Evolutionary conservation across 768 basidiomycete genomes (phyloP).

Genomic region (Zangia roseola): DNA sequence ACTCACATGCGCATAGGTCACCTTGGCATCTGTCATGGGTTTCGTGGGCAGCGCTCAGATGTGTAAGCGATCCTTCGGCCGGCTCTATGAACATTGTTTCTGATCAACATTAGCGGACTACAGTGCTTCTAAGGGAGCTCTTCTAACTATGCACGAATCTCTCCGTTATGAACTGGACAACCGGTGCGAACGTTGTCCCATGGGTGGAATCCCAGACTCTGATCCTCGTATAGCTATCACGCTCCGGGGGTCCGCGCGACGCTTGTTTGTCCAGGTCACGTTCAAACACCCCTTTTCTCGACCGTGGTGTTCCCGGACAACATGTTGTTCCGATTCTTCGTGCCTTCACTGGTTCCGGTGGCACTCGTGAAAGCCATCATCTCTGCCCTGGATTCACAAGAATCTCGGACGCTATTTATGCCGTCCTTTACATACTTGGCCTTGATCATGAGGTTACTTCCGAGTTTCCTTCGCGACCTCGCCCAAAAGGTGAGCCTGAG

Average conservation of each 20-base stretch:
- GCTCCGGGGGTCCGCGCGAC: constrained; percentile 84
- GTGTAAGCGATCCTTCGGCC: constrained; percentile 47
- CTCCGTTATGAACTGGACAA: constrained; percentile 88
- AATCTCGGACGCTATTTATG: constrained; percentile 65
- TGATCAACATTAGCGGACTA: constrained; percentile 69
- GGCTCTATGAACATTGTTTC: not conserved
- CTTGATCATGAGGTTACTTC: constrained; percentile 55
- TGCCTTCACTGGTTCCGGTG: constrained; percentile 72
- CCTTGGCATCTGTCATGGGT: constrained; percentile 74
- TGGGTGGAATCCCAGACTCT: not conserved
- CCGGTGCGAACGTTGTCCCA: constrained; percentile 40
- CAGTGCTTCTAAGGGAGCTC: constrained; percentile 89
- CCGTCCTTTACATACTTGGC: constrained; percentile 71
- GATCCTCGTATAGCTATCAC: constrained; percentile 49
- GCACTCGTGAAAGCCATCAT: constrained; percentile 81
- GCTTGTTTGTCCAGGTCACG: constrained; percentile 77
- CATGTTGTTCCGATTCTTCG: constrained; percentile 64
- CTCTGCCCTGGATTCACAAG: constrained; percentile 74
- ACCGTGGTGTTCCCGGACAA: constrained; percentile 48
- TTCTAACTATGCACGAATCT: constrained; percentile 76
- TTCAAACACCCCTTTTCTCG: constrained; percentile 78
- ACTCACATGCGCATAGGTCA: constrained; percentile 50
- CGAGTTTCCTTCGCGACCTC: constrained; percentile 74
- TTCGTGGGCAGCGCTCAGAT: constrained; percentile 70
- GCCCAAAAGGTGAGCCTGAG: constrained; percentile 61